These are phyloP conservation scores for Cubamyces lactineus DNA, from an alignment of 768 basidiomycete species.

Conservation along the genomic window DNA sequence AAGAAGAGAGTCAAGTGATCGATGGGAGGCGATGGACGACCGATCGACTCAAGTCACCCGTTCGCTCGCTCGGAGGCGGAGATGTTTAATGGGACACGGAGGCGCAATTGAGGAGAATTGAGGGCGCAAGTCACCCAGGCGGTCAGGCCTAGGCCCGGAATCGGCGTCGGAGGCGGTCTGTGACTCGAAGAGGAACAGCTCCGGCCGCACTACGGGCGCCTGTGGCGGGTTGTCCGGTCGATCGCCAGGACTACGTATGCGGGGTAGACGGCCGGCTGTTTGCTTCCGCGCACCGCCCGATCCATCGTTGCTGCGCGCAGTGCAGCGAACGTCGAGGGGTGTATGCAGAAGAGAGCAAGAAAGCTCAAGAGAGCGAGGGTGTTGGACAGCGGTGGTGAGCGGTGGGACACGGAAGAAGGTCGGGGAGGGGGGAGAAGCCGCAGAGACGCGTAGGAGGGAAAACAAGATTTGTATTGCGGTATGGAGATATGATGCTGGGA, in stretches of 20 bases:
- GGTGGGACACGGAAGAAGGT: slow-evolving; percentile 14
- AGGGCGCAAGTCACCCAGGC: too few species aligned
- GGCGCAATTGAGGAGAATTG: neutral
- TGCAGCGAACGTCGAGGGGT: neutral
- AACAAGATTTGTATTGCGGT: slow-evolving; percentile 9
- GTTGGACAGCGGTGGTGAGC: neutral
- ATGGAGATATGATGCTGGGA: slow-evolving; percentile 23
- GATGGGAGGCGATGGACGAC: slow-evolving; percentile 1
- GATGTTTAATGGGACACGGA: neutral
- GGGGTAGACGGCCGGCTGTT: slow-evolving; percentile 11
- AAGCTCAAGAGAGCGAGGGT: neutral
- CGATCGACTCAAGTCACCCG: neutral
- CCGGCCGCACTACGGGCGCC: slow-evolving; percentile 13
- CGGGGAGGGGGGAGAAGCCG: slow-evolving; percentile 14
- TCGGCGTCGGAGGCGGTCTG: neutral
- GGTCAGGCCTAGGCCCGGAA: slow-evolving; percentile 2
- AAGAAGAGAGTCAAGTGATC: neutral
- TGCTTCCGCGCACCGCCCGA: slow-evolving; percentile 23
- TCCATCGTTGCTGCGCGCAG: neutral
- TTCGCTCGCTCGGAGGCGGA: too few species aligned
- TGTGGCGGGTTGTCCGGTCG: slow-evolving; percentile 14
- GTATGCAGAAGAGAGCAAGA: neutral
- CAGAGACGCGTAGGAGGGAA: slow-evolving; percentile 4
- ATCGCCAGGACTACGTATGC: slow-evolving; percentile 20
- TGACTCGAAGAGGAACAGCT: slow-evolving; percentile 14